A percentile compares a stretch with the other conserved stretches of the same genome.
phyloP scores from a whole-genome alignment of 305 asterid genomes.

The Solanum hybrid region DNA sequence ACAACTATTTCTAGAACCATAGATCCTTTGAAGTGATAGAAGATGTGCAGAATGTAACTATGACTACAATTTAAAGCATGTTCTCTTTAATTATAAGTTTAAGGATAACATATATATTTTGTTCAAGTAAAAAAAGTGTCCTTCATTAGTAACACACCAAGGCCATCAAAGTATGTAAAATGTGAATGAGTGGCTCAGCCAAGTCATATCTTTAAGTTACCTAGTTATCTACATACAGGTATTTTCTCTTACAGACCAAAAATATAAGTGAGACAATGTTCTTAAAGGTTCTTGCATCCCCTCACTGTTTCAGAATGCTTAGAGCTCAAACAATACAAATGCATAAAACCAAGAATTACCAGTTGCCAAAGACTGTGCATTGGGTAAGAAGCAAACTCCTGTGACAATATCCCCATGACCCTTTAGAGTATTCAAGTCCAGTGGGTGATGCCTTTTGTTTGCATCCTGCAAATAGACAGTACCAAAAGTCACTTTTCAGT shows the following conservation, averaged over 20 bases:
- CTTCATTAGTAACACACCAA: neutral
- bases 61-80: neutral
- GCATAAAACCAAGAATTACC: conserved; percentile 30
- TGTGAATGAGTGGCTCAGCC: neutral
- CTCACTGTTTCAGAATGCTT: neutral
- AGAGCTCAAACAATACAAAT: neutral
- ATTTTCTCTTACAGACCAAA: neutral
- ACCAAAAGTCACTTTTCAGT: conserved; percentile 11
- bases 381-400: conserved; percentile 72
- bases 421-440: conserved; percentile 96
- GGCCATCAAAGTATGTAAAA: neutral
- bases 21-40: neutral
- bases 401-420: conserved; percentile 96
- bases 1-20: neutral
- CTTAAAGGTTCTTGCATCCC: neutral
- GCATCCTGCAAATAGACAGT: conserved; percentile 51
- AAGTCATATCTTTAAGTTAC: neutral
- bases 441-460: conserved; percentile 71
- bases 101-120: neutral
- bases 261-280: neutral
- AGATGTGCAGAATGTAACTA: neutral
- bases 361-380: conserved; percentile 78
- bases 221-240: neutral
- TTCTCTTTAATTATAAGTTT: neutral
- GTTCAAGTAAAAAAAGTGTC: neutral